A percentile compares a stretch with the other conserved stretches of the same genome.
Evolutionary conservation across 352 stramenopile species (phyloP).

Genomic region (Globisporangium yorkense): DNA sequence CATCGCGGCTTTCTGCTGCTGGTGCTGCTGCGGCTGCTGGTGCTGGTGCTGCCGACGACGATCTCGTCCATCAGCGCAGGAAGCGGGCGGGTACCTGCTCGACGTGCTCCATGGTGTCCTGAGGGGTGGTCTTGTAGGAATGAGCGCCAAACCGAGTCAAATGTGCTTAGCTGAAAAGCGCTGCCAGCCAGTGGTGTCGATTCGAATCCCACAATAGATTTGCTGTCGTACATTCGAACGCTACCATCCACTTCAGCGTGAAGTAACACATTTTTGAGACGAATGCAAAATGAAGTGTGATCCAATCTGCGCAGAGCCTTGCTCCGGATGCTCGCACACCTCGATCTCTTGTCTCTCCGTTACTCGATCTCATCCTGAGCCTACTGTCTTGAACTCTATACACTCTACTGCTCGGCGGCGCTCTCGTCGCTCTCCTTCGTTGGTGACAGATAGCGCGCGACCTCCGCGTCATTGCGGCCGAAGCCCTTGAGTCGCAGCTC

Average conservation of each 20-base stretch:
- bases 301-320: too few species aligned
- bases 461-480: slow-evolving; percentile 64
- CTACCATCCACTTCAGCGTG: neutral
- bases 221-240: neutral
- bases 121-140: slow-evolving; percentile 5
- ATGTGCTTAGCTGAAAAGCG: neutral
- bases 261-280: neutral
- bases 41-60: too few species aligned
- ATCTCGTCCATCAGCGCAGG: neutral
- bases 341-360: neutral
- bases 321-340: too few species aligned
- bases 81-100: slow-evolving; percentile 12
- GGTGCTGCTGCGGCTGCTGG: too few species aligned
- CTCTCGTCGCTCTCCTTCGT: slow-evolving; percentile 6
- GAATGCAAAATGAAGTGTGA: too few species aligned
- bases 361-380: neutral
- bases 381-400: too few species aligned
- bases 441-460: slow-evolving; percentile 39
- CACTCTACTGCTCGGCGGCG: neutral
- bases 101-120: slow-evolving; percentile 19
- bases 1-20: too few species aligned
- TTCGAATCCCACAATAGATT: neutral
- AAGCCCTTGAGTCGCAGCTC: slow-evolving; percentile 72
- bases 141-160: neutral
- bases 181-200: neutral